A percentile compares a stretch with the other conserved stretches of the same genome.
phyloP scores from a whole-genome alignment of 108 stramenopile species.

The Nitzschia inconspicua region DNA sequence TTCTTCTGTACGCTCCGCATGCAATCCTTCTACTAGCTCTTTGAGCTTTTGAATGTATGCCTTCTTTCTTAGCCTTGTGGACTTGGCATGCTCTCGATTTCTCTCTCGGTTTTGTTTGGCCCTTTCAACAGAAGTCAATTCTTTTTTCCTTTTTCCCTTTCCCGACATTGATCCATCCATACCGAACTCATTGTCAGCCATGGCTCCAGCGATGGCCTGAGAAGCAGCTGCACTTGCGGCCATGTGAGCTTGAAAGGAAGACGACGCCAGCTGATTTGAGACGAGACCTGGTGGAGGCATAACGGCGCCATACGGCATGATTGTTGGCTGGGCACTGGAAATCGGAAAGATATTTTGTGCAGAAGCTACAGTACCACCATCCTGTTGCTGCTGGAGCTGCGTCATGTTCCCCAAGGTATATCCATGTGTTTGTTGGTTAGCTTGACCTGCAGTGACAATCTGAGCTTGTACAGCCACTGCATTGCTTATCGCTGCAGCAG shows the following conservation, averaged over 20 bases:
- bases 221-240: slow-evolving; percentile 37
- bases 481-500: slow-evolving; percentile 8
- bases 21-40: slow-evolving; percentile 84
- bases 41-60: slow-evolving; percentile 91
- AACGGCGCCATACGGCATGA: slow-evolving; percentile 4
- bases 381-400: not conserved
- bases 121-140: slow-evolving; percentile 54
- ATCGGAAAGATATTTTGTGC: not conserved
- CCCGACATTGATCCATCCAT: not conserved
- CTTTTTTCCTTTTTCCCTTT: slow-evolving; percentile 16
- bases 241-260: slow-evolving; percentile 30
- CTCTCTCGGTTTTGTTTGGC: slow-evolving; percentile 81
- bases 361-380: too few species aligned
- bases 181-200: not conserved
- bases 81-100: slow-evolving; percentile 93
- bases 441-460: slow-evolving; percentile 6
- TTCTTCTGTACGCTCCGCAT: slow-evolving; percentile 76
- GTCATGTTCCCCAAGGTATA: not conserved
- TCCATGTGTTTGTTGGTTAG: not conserved
- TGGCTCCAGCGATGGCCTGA: slow-evolving; percentile 11
- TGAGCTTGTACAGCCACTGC: slow-evolving; percentile 5
- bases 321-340: not conserved
- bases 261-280: slow-evolving; percentile 5
- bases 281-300: not conserved
- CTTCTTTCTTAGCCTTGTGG: slow-evolving; percentile 93